A percentile compares a stretch with the other conserved stretches of the same genome.
Conservation (phyloP, 148 eudicot genomes). For the Nepenthes gracilis region DNA sequence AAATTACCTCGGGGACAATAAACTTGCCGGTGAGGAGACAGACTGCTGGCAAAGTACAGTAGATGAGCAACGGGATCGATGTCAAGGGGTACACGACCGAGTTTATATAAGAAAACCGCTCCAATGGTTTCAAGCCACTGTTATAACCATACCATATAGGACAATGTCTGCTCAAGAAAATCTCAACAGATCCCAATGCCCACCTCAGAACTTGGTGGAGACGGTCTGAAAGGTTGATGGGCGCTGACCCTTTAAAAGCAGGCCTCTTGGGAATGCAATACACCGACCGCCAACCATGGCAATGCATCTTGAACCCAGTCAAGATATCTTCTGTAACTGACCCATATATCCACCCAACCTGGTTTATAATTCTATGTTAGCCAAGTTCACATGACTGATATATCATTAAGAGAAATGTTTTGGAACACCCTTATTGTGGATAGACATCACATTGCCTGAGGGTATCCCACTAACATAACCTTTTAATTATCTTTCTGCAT, state of each 20-base stretch:
- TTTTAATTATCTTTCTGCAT: not conserved
- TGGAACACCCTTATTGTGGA: no score
- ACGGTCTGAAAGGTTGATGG: constrained; percentile 93
- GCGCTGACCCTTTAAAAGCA: constrained; percentile 95
- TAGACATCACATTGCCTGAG: no score
- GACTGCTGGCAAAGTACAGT: constrained; percentile 87
- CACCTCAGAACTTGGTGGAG: constrained; percentile 93
- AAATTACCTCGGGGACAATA: constrained; percentile 84
- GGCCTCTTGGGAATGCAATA: constrained; percentile 88
- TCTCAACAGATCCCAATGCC: constrained; percentile 96
- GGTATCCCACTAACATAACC: no score
- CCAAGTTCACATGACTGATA: not conserved
- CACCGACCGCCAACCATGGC: constrained; percentile 93
- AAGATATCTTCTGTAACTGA: constrained; percentile 96
- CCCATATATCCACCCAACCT: constrained; percentile 99
- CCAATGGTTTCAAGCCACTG: constrained; percentile 76
- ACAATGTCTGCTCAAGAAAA: constrained; percentile 75
- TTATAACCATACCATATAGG: constrained; percentile 93
- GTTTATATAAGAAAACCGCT: constrained; percentile 80
- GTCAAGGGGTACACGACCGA: constrained; percentile 91
- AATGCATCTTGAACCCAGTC: constrained; percentile 98
- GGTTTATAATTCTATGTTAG: not conserved
- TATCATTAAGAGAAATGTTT: not conserved
- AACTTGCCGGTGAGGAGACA: constrained; percentile 93
- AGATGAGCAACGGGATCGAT: constrained; percentile 68